Evolutionary conservation across 768 basidiomycete species (phyloP).

Genomic region (Boletellus emodensis): DNA sequence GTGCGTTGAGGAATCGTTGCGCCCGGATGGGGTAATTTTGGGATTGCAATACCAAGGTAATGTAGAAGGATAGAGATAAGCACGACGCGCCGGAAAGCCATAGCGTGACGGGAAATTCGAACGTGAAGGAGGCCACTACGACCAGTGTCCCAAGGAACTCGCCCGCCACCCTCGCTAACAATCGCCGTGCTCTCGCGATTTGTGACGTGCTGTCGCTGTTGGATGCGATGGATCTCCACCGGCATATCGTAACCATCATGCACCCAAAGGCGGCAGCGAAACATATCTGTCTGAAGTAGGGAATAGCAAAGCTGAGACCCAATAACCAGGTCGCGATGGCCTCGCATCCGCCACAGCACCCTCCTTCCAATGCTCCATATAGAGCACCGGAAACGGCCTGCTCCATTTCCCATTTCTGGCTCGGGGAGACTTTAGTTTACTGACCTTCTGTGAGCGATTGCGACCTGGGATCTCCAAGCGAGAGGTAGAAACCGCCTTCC

Average conservation of each 20-base stretch:
- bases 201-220: background rate
- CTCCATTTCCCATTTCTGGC: constrained; percentile 7
- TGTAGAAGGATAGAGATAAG: constrained; percentile 15
- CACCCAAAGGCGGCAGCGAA: constrained; percentile 3
- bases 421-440: background rate
- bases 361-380: constrained; percentile 12
- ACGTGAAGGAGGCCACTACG: constrained; percentile 1
- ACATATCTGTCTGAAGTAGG: constrained; percentile 4
- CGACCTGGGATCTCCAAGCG: background rate
- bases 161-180: constrained; percentile 3
- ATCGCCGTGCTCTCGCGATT: constrained; percentile 3
- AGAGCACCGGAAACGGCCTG: constrained; percentile 5
- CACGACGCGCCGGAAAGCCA: constrained; percentile 7
- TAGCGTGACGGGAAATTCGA: background rate
- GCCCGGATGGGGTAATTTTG: constrained; percentile 17
- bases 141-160: constrained; percentile 12
- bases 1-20: constrained; percentile 3
- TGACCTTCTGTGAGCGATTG: background rate
- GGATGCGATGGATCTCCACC: constrained; percentile 13
- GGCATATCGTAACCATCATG: constrained; percentile 8
- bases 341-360: constrained; percentile 14
- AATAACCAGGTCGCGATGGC: constrained; percentile 11
- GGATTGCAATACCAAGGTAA: constrained; percentile 13
- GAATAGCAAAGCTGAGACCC: constrained; percentile 1
- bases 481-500: constrained; percentile 19